Base-by-base conservation (phyloP, 164 flowering plant species). In the Tinospora cordifolia region DNA sequence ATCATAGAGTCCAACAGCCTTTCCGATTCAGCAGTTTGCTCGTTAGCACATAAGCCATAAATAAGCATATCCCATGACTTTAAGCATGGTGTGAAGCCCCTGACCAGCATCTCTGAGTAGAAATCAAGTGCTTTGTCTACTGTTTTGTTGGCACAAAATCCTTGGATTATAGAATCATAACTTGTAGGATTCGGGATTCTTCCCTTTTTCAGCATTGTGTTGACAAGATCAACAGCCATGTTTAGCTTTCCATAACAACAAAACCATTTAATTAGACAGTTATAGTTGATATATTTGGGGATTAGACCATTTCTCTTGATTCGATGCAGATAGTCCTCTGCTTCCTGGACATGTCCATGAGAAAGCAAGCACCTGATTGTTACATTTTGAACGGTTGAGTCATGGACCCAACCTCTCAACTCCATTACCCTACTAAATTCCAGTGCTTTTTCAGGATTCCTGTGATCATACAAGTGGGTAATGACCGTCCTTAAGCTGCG, bases 21-120 rank as follows among this genome's bases (percentile, higher is more conserved):
- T 74, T 92, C 91, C 9, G 90, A 90, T 75, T 88, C 88, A n/a
- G 46, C 69, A 7, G 84, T 72, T 46, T 47, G 69, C 46, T 92
- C 89, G 13, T 36, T 39, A 67, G 75, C 73, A 75, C 89, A 83
- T 15, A 85, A 77, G 0, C 75, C 74, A 17, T 67, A 73, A n/a
- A 89, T 78, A 40, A 92, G 83, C 64, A 54, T 59, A 15, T 80
- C 78, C 84, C 86, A 83, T 17, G 94, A 81, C 17, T 46, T 76
- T n/a, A 75, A 71, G 73, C 85, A 81, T 11, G 98, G 96, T 36
- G 67, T 79, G 24, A 86, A 81, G 39, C 80, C 80, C 75, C 82
- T 75, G 63, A 70, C 76, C 75, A 89, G 68, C 97, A 94, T 92
- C 82, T 94, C 98, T n/a, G 79, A 47, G 73, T 83, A 87, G 46